Percentiles rank a stretch among this genome's conserved stretches.
Evolutionary conservation across 2,329 filamentous ascomycete genomes (phyloP).

Genomic region (Chaetomiaceae sp.): DNA sequence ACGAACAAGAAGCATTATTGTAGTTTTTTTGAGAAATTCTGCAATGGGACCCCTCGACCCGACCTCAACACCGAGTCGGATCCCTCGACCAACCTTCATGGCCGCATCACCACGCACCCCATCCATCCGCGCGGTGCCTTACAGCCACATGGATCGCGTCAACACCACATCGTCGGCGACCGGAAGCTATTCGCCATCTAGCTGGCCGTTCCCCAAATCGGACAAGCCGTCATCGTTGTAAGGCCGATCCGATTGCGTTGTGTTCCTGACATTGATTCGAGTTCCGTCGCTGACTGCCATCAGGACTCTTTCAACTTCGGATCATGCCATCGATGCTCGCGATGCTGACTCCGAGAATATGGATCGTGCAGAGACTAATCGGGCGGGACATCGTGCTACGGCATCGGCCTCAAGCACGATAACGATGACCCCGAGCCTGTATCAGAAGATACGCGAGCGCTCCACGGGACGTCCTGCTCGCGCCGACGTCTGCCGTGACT

Average conservation of each 20-base stretch:
- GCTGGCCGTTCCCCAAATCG: constrained; percentile 18
- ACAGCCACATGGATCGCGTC: constrained; percentile 3
- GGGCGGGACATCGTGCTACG: background rate
- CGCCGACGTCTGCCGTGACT: background rate
- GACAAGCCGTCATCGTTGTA: constrained; percentile 5
- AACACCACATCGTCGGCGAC: background rate
- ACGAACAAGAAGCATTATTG: background rate
- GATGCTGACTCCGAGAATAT: background rate
- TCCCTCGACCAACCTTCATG: constrained; percentile 13
- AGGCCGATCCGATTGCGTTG: background rate
- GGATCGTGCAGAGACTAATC: background rate
- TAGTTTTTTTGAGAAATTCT: background rate
- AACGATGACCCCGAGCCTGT: background rate
- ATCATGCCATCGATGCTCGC: background rate
- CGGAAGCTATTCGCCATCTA: constrained; percentile 13
- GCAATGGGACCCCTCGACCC: constrained; percentile 1
- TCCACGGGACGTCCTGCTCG: background rate
- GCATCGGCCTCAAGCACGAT: background rate
- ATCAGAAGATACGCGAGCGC: background rate
- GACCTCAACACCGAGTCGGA: constrained; percentile 5
- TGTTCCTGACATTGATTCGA: background rate
- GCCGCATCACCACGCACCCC: constrained; percentile 8
- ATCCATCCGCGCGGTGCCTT: constrained; percentile 18
- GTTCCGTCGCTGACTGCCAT: background rate
- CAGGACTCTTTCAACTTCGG: background rate